phyloP scores from a whole-genome alignment of 177 flowering plant species.

The Vitis hybrid region DNA sequence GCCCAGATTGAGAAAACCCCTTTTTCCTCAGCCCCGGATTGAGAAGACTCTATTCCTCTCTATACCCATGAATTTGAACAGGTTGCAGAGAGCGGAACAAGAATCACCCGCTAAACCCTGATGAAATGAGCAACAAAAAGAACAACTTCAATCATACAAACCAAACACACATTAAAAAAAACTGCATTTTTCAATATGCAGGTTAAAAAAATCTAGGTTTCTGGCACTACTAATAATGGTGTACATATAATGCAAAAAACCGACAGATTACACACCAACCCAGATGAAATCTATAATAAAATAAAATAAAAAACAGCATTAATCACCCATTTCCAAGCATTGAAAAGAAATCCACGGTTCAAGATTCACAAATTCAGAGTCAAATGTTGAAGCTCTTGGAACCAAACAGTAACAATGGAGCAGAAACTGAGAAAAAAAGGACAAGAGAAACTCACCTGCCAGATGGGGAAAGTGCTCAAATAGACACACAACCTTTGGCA shows the following conservation, averaged over 20 bases:
- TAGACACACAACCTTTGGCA: neutral
- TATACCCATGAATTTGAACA: conserved; percentile 11
- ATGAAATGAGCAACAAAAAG: neutral
- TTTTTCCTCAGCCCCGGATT: too few relatives aligned
- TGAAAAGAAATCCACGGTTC: neutral
- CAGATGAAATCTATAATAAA: conserved; percentile 10
- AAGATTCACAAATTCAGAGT: neutral
- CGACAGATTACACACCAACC: neutral
- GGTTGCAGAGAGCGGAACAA: conserved; percentile 4
- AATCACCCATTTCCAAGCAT: neutral
- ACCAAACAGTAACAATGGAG: neutral
- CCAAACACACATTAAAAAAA: neutral
- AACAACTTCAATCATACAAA: neutral
- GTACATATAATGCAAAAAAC: neutral
- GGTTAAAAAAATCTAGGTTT: conserved; percentile 1
- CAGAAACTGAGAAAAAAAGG: neutral
- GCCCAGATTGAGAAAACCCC: conserved; percentile 1
- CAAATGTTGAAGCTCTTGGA: neutral
- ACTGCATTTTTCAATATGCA: neutral
- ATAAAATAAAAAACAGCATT: neutral
- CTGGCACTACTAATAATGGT: neutral
- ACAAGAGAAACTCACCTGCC: conserved; percentile 6
- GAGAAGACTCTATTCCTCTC: neutral
- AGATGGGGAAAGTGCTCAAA: conserved; percentile 10
- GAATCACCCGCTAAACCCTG: neutral